Percentiles rank a stretch among this genome's conserved stretches.
phyloP scores from a whole-genome alignment of 2,329 filamentous ascomycete genomes.

The Dendryphion nanum region DNA sequence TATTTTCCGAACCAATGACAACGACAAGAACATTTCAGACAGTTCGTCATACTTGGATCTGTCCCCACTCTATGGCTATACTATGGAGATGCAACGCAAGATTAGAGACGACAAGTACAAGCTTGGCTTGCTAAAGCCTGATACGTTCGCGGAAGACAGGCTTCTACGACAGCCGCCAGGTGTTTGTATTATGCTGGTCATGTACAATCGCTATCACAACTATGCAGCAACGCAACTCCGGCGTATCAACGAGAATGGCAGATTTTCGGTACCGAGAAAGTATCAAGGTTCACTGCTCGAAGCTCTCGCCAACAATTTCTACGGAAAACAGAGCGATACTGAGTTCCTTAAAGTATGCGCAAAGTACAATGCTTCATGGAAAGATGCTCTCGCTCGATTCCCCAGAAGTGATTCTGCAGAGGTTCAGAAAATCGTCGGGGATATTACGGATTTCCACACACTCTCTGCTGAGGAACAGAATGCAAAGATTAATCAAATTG shows the following conservation, averaged over 20 bases:
- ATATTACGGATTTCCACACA: no score
- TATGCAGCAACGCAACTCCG: slow-evolving; percentile 74
- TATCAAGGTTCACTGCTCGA: no score
- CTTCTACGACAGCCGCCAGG: slow-evolving; percentile 66
- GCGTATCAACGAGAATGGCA: slow-evolving; percentile 75
- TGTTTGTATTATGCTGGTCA: slow-evolving; percentile 63
- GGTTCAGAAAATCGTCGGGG: no score
- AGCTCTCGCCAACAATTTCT: slow-evolving; percentile 13
- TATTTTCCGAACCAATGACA: slow-evolving; percentile 63
- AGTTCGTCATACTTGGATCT: slow-evolving; percentile 75
- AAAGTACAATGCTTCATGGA: no score
- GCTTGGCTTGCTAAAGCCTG: slow-evolving; percentile 67
- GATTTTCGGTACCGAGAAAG: slow-evolving; percentile 68
- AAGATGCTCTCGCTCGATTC: no score
- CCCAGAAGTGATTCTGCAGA: no score
- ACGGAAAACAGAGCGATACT: no score
- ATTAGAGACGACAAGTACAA: slow-evolving; percentile 64
- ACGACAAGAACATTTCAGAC: slow-evolving; percentile 60
- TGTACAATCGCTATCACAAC: slow-evolving; percentile 77
- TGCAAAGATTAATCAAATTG: no score
- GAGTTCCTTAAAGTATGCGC: no score
- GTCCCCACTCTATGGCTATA: slow-evolving; percentile 64
- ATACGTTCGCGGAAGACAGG: slow-evolving; percentile 65
- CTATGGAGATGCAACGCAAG: slow-evolving; percentile 61
- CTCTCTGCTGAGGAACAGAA: no score